A percentile compares a stretch with the other conserved stretches of the same genome.
Evolutionary conservation across 768 basidiomycete genomes (phyloP).

Genomic region (Suillus occidentalis): DNA sequence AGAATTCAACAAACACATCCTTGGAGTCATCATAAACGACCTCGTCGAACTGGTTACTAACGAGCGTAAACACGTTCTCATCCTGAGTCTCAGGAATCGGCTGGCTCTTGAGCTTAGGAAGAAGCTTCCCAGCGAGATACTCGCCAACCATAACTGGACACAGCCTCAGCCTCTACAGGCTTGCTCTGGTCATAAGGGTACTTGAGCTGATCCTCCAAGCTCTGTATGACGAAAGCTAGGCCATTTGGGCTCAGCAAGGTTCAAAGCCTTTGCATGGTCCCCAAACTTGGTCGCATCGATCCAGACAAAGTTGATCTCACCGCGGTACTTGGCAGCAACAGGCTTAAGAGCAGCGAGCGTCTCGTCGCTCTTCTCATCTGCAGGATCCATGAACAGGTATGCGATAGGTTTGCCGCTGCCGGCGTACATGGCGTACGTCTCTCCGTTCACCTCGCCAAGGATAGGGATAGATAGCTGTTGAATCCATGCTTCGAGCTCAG

Average conservation of each 20-base stretch:
- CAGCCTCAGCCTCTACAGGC: conserved; percentile 54
- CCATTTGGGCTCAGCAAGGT: conserved; percentile 84
- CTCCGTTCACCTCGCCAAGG: conserved; percentile 89
- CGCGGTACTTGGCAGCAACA: conserved; percentile 78
- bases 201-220: conserved; percentile 81
- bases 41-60: conserved; percentile 87
- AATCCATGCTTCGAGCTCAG: conserved; percentile 77
- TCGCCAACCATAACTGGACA: conserved; percentile 60
- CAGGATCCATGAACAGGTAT: conserved; percentile 91
- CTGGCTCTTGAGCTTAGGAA: conserved; percentile 87
- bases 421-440: conserved; percentile 90
- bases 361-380: conserved; percentile 59
- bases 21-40: conserved; percentile 84
- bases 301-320: conserved; percentile 95
- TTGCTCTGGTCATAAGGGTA: conserved; percentile 78
- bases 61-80: conserved; percentile 79
- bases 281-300: conserved; percentile 95
- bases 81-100: conserved; percentile 82
- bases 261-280: conserved; percentile 94
- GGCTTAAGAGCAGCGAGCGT: conserved; percentile 70
- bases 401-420: conserved; percentile 82
- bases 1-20: conserved; percentile 97
- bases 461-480: conserved; percentile 82
- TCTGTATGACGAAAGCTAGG: conserved; percentile 93
- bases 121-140: conserved; percentile 70